A percentile compares a stretch with the other conserved stretches of the same genome.
Conservation (phyloP, 2,329 filamentous ascomycete species). For the Penicillium sp. region DNA sequence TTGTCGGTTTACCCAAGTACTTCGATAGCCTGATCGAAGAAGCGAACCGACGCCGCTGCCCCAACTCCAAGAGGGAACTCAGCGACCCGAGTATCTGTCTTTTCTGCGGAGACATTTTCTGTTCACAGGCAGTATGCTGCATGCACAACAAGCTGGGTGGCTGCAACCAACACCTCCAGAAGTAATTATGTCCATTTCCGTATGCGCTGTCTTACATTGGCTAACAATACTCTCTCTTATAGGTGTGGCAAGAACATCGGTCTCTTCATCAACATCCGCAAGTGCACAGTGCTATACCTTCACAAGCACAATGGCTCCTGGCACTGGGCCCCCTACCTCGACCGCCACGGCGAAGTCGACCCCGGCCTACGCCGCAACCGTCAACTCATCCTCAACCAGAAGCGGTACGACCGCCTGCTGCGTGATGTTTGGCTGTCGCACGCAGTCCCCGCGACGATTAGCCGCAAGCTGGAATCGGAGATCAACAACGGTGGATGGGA, state of each 20-base stretch:
- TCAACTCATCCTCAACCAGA: slow-evolving; percentile 89
- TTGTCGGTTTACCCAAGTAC: slow-evolving; percentile 85
- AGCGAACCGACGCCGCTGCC: slow-evolving; percentile 75
- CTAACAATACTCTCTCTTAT: slow-evolving; percentile 17
- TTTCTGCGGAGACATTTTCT: slow-evolving; percentile 95
- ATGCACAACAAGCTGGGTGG: slow-evolving; percentile 68
- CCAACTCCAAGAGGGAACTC: slow-evolving; percentile 84
- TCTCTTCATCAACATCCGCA: slow-evolving; percentile 94
- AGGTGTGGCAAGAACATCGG: slow-evolving; percentile 87
- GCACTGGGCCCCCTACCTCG: slow-evolving; percentile 84
- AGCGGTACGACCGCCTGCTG: slow-evolving; percentile 82
- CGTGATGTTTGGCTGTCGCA: slow-evolving; percentile 82
- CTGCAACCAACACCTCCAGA: slow-evolving; percentile 82
- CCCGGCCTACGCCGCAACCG: slow-evolving; percentile 81
- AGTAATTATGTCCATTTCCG: slow-evolving; percentile 52
- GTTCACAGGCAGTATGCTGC: slow-evolving; percentile 89
- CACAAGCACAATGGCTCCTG: slow-evolving; percentile 79
- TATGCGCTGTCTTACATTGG: neutral
- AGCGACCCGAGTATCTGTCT: slow-evolving; percentile 88
- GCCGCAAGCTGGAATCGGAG: slow-evolving; percentile 84
- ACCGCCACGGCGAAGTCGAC: slow-evolving; percentile 93
- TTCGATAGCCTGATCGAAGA: slow-evolving; percentile 92
- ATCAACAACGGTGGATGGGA: slow-evolving; percentile 98
- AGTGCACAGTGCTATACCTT: slow-evolving; percentile 86
- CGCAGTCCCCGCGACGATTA: slow-evolving; percentile 82